Conservation (phyloP, 2,329 filamentous ascomycete genomes). For the Fusarium sublunatum region DNA sequence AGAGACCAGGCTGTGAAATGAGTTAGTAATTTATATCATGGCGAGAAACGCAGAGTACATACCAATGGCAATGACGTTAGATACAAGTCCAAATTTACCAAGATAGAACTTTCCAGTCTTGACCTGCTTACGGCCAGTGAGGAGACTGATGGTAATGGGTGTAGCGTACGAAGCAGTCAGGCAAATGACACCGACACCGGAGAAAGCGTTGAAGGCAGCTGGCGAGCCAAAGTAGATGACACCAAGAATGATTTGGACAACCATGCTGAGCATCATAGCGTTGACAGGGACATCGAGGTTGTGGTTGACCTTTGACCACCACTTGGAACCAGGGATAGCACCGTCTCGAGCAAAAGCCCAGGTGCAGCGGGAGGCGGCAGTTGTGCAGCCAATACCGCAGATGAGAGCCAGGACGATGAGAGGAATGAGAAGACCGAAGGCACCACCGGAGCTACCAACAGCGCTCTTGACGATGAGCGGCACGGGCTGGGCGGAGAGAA, state of each 20-base stretch:
- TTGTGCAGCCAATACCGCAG: slow-evolving; percentile 77
- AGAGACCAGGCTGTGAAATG: slow-evolving; percentile 67
- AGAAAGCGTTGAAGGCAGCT: slow-evolving; percentile 79
- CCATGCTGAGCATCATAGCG: slow-evolving; percentile 78
- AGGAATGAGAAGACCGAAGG: slow-evolving; percentile 72
- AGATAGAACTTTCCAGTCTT: slow-evolving; percentile 69
- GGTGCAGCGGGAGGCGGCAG: slow-evolving; percentile 73
- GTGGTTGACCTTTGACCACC: slow-evolving; percentile 71
- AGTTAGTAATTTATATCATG: slow-evolving; percentile 21
- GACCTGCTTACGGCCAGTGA: slow-evolving; percentile 70
- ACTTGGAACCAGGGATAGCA: slow-evolving; percentile 71
- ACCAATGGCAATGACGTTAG: slow-evolving; percentile 74
- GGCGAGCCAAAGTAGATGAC: slow-evolving; percentile 76
- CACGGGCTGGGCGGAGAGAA: slow-evolving; percentile 69
- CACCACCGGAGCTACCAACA: slow-evolving; percentile 68
- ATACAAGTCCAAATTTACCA: slow-evolving; percentile 68
- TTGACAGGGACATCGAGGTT: slow-evolving; percentile 74
- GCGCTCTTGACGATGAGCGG: slow-evolving; percentile 73
- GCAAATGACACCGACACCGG: slow-evolving; percentile 75
- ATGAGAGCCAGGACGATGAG: slow-evolving; percentile 74
- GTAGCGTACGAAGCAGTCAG: slow-evolving; percentile 75
- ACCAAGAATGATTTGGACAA: slow-evolving; percentile 70
- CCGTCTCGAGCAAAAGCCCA: slow-evolving; percentile 79
- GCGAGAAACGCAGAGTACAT: slow-evolving; percentile 46
- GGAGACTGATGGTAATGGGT: slow-evolving; percentile 73